Percentiles rank a stretch among this genome's conserved stretches.
Conservation (phyloP, 1,139 yeast species). For the Pichia sp. region DNA sequence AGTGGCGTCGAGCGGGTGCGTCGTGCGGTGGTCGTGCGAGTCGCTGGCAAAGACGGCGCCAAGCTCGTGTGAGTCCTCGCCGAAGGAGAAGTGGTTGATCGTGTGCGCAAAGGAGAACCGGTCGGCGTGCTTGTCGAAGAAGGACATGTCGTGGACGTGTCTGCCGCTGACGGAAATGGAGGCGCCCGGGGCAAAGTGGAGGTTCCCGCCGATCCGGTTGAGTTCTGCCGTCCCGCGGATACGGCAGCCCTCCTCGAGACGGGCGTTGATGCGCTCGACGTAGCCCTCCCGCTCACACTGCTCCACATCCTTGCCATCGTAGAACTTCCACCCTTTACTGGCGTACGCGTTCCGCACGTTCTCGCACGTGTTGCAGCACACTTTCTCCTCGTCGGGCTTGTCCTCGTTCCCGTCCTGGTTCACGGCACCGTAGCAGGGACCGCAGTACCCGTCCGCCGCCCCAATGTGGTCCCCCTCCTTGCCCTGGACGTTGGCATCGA, state of each 20-base stretch:
- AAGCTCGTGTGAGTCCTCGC: constrained; percentile 46
- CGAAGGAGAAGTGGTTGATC: constrained; percentile 81
- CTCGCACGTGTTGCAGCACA: constrained; percentile 84
- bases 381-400: constrained; percentile 35
- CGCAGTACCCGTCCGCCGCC: constrained; percentile 50
- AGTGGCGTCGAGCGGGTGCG: constrained; percentile 71
- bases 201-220: constrained; percentile 82
- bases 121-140: constrained; percentile 52
- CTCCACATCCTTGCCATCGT: constrained; percentile 76
- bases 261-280: constrained; percentile 52
- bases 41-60: constrained; percentile 22
- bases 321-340: constrained; percentile 78
- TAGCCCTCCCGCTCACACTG: constrained; percentile 92
- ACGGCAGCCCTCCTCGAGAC: constrained; percentile 82
- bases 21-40: constrained; percentile 37
- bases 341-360: constrained; percentile 79
- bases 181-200: constrained; percentile 94
- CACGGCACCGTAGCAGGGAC: constrained; percentile 84
- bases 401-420: constrained; percentile 54
- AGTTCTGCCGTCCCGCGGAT: constrained; percentile 73
- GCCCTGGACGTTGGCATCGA: constrained; percentile 29
- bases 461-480: constrained; percentile 23
- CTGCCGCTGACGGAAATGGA: constrained; percentile 50
- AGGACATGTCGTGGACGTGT: constrained; percentile 82
- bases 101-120: constrained; percentile 67